Evolutionary conservation across 2,329 filamentous ascomycete genomes (phyloP), one percentile per base, ranked within the genome.

Genomic region (Botrytis squamosa): DNA sequence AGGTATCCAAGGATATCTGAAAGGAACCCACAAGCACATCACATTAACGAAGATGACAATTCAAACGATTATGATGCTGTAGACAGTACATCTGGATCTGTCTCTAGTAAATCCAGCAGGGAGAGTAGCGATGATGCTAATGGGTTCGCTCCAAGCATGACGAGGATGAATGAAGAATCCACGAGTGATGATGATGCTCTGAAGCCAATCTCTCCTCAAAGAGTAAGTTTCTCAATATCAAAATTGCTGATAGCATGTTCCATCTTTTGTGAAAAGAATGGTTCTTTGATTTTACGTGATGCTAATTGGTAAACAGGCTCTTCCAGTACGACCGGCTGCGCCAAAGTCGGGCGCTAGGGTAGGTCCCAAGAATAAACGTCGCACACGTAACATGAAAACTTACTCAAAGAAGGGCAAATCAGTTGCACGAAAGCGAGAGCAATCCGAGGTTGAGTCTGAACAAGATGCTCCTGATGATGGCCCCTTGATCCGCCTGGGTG

Each of bases 401-500:
- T 83, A 83, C 78, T 82, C 81, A 73, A 81, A 79, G 75, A 83
- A 83, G 79, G 80, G 79, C 76, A 82, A 80, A 69, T 77, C 79
- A 59, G 76, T 73, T 70, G 57, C 74, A 59, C 76, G 73, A 67
- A 75, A 77, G 73, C 74, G 66, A 60, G 67, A 67, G 46, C 66
- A 76, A 38, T 55, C 46, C 12, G 71, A 74, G 16, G 46, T 14
- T 65, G 72, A 76, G 70, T 73, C 63, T 64, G 74, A 79, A 14
- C 75, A 73, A 72, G 77, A 79, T 64, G 74, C 79, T 49, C 77
- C 81, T 40, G 84, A 86, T 76, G 86, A 88, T 25, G 89, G 88
- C 5, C 89, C 92, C 0, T 84, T 97, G 59, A 88, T 98, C 77
- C 89, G 92, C 52, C 88, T 95, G 40, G 92, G 93, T 69, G 96